Evolutionary conservation across 75 land plant species (phyloP), one percentile per base, ranked within the genome.

Genomic region (Sequoia sempervirens): DNA sequence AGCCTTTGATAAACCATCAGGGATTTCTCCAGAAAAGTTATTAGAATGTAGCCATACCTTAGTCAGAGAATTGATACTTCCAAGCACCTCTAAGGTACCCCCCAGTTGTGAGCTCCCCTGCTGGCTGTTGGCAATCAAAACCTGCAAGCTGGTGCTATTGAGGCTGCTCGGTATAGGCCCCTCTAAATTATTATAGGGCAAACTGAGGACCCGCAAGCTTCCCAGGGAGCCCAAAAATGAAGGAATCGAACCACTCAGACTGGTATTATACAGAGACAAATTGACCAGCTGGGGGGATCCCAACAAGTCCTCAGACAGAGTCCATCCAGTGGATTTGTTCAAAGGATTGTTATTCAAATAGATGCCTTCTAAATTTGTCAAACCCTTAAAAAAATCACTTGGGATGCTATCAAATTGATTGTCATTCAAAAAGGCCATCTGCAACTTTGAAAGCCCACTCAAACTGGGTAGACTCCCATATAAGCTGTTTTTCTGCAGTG

Each of bases 1-100:
- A 47, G 91, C 90, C 1, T 87, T 88, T 8, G 90, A 85, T 70
- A 96, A 84, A 2, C 82, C 90, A 34, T 82, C 92, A 1, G 98
- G 99, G 14, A 95, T 88, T 40, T 89, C 82, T 4, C 99, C 98
- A 3, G 93, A 78, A 84, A 95, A 92, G 9, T 82, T 38, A 80
- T 97, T 97, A 74, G 82, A 84, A 10, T 97, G 98, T 8, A 97
- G 81, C 98, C 93, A 93, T 1, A 92, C 91, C 82, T 85, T 83
- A 13, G 83, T 36, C 10, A 94, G 84, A 38, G 88, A 54, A 0
- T 76, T 53, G 94, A 94, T 94, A 17, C 80, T 18, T 11, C 90
- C 90, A 17, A 96, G 83, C n/a, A 93, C 91, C 28, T 85, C 90
- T 14, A 97, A 86, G 38, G 81, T 50, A 30, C 99, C 99, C 26